These are phyloP conservation scores for Tetradesmus obliquus DNA, from an alignment of 139 green algal species.

Conservation along the genomic window DNA sequence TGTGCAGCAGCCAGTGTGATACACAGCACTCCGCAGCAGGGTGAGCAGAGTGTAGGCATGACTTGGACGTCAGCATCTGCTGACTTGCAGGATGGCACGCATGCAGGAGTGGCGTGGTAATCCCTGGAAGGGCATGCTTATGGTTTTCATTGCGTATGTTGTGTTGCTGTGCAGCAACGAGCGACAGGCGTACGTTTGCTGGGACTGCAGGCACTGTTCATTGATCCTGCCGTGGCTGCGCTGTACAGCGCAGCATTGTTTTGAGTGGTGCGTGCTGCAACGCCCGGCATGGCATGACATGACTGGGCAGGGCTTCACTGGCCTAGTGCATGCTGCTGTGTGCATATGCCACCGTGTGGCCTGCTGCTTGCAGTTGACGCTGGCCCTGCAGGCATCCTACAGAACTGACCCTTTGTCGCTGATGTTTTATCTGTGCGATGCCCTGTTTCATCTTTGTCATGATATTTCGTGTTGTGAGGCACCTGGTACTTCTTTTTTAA, in stretches of 20 bases:
- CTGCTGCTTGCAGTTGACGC: no score
- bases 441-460: no score
- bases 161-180: not conserved
- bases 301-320: no score
- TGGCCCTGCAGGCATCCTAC: no score
- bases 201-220: not conserved
- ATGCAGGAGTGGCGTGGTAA: not conserved
- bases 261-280: not conserved
- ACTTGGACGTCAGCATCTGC: not conserved
- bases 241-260: not conserved
- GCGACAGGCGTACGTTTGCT: not conserved
- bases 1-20: not conserved
- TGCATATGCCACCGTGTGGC: no score
- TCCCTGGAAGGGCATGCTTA: not conserved
- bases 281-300: not conserved
- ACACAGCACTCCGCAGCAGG: no score
- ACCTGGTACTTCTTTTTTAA: not conserved
- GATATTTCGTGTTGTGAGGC: no score
- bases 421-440: no score
- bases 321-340: no score
- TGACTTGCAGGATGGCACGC: not conserved
- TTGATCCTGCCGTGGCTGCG: not conserved
- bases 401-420: no score
- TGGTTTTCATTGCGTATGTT: not conserved
- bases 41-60: not conserved